Conservation (phyloP, 2,329 filamentous ascomycete genomes). For the Aspergillus fumigatus region DNA sequence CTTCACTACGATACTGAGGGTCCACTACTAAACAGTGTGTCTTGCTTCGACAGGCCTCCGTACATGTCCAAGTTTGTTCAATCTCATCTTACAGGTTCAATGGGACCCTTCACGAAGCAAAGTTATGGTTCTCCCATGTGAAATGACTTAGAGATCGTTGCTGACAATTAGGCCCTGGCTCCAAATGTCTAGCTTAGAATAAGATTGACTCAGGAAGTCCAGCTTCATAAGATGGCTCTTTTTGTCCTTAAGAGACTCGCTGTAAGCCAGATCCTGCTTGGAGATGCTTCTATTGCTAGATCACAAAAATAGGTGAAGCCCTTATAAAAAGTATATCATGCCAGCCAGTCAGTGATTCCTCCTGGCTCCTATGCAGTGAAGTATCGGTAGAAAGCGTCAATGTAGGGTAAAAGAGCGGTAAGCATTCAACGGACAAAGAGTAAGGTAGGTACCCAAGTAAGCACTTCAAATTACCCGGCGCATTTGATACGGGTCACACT, state of each 20-base stretch:
- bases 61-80: too few relatives aligned
- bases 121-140: too few relatives aligned
- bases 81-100: too few relatives aligned
- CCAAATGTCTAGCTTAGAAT: background rate
- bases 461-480: background rate
- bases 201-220: too few relatives aligned
- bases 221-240: too few relatives aligned
- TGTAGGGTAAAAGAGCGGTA: background rate
- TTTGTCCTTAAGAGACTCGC: too few relatives aligned
- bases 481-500: conserved; percentile 5
- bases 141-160: background rate
- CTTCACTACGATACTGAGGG: background rate
- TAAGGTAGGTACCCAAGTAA: conserved; percentile 1
- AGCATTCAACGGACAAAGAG: background rate
- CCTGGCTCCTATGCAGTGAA: background rate
- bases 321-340: background rate
- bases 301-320: background rate
- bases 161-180: background rate
- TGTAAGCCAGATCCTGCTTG: background rate
- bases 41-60: background rate
- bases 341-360: too few relatives aligned
- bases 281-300: background rate
- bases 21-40: background rate
- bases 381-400: background rate
- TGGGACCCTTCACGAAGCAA: too few relatives aligned